phyloP scores from a whole-genome alignment of 345 rosid species.

The Populus deltoides region DNA sequence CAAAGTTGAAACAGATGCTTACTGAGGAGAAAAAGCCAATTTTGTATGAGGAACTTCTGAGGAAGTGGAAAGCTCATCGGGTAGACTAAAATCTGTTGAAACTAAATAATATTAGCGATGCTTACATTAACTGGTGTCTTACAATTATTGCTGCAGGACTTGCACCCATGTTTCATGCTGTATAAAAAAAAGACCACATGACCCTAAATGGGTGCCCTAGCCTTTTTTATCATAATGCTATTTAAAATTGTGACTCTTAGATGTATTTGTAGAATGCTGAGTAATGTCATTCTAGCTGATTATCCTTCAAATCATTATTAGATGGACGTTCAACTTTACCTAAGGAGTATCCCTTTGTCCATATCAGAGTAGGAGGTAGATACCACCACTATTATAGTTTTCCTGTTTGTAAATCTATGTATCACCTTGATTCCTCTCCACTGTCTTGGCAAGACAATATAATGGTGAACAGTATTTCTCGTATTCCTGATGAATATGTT shows the following conservation, averaged over 20 bases:
- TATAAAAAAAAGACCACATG: neutral
- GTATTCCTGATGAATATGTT: too few species aligned
- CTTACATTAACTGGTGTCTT: neutral
- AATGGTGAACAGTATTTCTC: too few species aligned
- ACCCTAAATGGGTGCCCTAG: neutral
- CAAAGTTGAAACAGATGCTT: constrained; percentile 47
- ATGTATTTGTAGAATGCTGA: neutral
- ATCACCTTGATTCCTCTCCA: too few species aligned
- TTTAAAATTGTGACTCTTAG: too few species aligned
- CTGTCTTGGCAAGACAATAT: too few species aligned
- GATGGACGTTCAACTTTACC: neutral
- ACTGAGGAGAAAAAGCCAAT: constrained; percentile 26
- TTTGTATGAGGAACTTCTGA: constrained; percentile 43
- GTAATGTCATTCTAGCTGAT: neutral
- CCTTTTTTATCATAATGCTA: neutral
- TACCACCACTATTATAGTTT: too few species aligned
- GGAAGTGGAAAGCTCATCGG: constrained; percentile 37
- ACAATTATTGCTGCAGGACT: neutral
- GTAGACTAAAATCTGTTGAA: constrained; percentile 1
- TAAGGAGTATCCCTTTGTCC: neutral
- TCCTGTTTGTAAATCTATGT: too few species aligned
- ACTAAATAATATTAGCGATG: neutral
- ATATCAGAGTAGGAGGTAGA: too few species aligned
- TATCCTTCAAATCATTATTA: neutral
- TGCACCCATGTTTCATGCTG: neutral